Percentiles rank a stretch among this genome's conserved stretches.
Conservation (phyloP, 2,329 filamentous ascomycete genomes). For the Verticillium tricorpus region DNA sequence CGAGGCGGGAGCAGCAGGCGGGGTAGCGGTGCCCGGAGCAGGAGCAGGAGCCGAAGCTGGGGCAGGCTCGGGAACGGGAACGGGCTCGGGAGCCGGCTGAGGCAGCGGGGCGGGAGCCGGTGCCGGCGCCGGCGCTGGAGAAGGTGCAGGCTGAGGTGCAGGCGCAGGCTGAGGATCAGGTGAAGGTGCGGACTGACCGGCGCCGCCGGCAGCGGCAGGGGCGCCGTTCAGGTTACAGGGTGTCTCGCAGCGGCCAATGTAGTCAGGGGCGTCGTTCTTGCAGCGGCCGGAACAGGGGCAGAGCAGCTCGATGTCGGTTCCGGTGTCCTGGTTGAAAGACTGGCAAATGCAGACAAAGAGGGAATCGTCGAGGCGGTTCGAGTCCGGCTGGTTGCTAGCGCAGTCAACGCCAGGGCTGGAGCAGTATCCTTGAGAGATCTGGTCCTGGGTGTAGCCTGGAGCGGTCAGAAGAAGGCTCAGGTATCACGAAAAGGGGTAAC, state of each 20-base stretch:
- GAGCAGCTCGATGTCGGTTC: conserved; percentile 29
- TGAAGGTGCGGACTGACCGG: neutral
- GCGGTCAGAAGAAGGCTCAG: neutral
- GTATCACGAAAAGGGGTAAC: neutral
- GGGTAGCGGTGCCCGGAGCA: no score
- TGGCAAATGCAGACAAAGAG: conserved; percentile 35
- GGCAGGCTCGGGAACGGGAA: neutral
- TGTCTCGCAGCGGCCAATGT: conserved; percentile 31
- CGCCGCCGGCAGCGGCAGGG: conserved; percentile 1
- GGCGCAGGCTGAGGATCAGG: neutral
- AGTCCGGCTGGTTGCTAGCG: conserved; percentile 21
- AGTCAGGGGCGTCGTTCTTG: conserved; percentile 33
- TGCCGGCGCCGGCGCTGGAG: neutral
- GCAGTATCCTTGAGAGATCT: conserved; percentile 31
- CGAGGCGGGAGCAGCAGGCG: no score
- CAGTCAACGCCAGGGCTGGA: conserved; percentile 30
- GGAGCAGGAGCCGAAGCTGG: neutral
- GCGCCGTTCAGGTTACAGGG: conserved; percentile 31
- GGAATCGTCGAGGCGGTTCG: conserved; percentile 21
- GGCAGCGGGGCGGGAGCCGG: neutral
- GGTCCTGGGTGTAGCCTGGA: conserved; percentile 15
- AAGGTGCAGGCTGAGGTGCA: neutral
- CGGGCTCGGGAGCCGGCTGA: neutral
- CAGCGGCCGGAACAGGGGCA: conserved; percentile 33
- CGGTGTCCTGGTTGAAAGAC: conserved; percentile 23